Percentiles rank a stretch among this genome's conserved stretches.
phyloP scores from a whole-genome alignment of 768 basidiomycete genomes.

The Boletus insuetus region DNA sequence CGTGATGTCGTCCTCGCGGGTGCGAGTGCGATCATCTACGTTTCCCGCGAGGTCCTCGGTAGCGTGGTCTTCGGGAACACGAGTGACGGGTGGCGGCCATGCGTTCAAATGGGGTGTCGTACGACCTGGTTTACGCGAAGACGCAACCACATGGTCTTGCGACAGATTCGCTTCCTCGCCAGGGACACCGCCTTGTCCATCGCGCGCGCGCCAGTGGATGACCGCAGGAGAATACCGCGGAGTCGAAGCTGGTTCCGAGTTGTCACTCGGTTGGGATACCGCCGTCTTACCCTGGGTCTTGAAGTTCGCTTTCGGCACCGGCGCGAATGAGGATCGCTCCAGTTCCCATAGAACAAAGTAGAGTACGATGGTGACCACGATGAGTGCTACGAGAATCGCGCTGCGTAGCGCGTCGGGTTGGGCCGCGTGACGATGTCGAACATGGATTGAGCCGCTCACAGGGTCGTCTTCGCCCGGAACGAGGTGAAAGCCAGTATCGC shows the following conservation, averaged over 20 bases:
- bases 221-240: background rate
- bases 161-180: background rate
- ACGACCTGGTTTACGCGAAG: background rate
- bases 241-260: background rate
- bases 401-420: slow-evolving; percentile 10
- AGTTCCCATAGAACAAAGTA: slow-evolving; percentile 21
- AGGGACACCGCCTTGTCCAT: too few species aligned
- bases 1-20: background rate
- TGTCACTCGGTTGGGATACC: background rate
- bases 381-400: slow-evolving; percentile 14
- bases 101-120: background rate
- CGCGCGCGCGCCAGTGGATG: background rate
- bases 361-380: slow-evolving; percentile 22
- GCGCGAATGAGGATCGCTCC: slow-evolving; percentile 8
- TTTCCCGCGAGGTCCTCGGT: background rate
- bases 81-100: slow-evolving; percentile 37
- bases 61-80: slow-evolving; percentile 28
- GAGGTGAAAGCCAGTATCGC: background rate
- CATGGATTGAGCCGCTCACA: background rate
- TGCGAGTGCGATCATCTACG: background rate
- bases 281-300: background rate
- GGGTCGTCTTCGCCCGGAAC: background rate
- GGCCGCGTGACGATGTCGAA: background rate
- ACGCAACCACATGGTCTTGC: background rate
- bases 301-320: background rate